phyloP scores from a whole-genome alignment of 176 grass and related monocot species.

The Alopecurus myosuroides region DNA sequence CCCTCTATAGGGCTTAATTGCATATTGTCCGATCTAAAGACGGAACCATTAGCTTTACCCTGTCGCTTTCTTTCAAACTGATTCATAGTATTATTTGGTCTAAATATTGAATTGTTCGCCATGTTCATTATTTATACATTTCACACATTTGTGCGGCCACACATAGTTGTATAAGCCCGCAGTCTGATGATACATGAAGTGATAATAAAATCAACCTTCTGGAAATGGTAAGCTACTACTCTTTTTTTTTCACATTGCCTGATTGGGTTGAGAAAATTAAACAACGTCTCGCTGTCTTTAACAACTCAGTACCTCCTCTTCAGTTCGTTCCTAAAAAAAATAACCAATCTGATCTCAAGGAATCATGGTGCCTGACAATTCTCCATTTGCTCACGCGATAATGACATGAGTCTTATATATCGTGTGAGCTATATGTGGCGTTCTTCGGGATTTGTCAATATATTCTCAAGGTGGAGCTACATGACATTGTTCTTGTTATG shows the following conservation, averaged over 20 bases:
- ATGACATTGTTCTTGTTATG: not conserved
- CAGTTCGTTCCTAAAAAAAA: too few relatives aligned
- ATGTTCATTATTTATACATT: not conserved
- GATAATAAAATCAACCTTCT: not conserved
- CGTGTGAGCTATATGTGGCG: slow-evolving; percentile 62
- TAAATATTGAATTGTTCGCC: too few relatives aligned
- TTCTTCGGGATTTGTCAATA: slow-evolving; percentile 40
- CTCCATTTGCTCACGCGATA: slow-evolving; percentile 53
- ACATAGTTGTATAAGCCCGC: not conserved
- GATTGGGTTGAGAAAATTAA: too few relatives aligned
- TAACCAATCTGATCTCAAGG: slow-evolving; percentile 5
- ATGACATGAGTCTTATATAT: too few relatives aligned
- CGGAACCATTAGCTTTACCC: not conserved
- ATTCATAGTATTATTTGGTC: not conserved
- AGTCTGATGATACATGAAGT: not conserved
- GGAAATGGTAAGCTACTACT: too few relatives aligned
- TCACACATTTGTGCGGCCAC: not conserved
- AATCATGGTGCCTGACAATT: slow-evolving; percentile 45
- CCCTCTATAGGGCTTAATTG: not conserved
- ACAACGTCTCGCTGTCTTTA: not conserved
- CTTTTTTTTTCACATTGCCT: too few relatives aligned
- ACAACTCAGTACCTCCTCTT: too few relatives aligned
- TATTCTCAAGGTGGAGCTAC: slow-evolving; percentile 42
- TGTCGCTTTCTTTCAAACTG: not conserved
- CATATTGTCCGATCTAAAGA: not conserved